Conservation (phyloP, 2,329 filamentous ascomycete genomes). For the Pestalotiopsis sp. region DNA sequence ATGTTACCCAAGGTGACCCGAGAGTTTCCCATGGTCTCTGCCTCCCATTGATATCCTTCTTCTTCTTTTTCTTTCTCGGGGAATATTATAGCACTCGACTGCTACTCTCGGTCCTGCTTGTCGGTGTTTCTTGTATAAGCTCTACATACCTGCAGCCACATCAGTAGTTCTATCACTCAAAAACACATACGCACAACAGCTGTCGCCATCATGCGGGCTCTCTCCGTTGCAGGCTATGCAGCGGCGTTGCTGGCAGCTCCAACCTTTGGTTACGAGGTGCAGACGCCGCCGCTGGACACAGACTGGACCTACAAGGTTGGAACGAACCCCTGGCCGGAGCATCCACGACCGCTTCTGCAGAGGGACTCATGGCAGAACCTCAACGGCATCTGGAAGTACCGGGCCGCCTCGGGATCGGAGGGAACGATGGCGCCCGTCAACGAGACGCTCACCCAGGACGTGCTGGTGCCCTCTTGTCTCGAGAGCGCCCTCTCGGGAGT, state of each 20-base stretch:
- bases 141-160: not conserved
- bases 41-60: not conserved
- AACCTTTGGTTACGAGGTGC: conserved; percentile 23
- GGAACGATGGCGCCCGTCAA: conserved; percentile 21
- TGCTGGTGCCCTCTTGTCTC: conserved; percentile 46
- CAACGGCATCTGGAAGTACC: conserved; percentile 62
- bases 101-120: not conserved
- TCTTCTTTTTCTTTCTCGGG: not conserved
- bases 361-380: conserved; percentile 58
- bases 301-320: conserved; percentile 57
- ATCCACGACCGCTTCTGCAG: conserved; percentile 59
- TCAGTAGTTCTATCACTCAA: not conserved
- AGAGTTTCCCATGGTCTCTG: not conserved
- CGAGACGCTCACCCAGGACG: conserved; percentile 38
- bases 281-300: conserved; percentile 47
- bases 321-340: conserved; percentile 58
- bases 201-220: not conserved
- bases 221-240: conserved; percentile 12
- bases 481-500: conserved; percentile 53
- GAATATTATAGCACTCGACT: not conserved
- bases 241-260: conserved; percentile 15
- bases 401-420: conserved; percentile 31
- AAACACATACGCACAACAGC: not conserved
- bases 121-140: not conserved
- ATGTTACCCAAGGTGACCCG: not conserved